Percentiles rank a stretch among this genome's conserved stretches.
Conservation (phyloP, 345 rosid species). For the Citrus trifoliata region DNA sequence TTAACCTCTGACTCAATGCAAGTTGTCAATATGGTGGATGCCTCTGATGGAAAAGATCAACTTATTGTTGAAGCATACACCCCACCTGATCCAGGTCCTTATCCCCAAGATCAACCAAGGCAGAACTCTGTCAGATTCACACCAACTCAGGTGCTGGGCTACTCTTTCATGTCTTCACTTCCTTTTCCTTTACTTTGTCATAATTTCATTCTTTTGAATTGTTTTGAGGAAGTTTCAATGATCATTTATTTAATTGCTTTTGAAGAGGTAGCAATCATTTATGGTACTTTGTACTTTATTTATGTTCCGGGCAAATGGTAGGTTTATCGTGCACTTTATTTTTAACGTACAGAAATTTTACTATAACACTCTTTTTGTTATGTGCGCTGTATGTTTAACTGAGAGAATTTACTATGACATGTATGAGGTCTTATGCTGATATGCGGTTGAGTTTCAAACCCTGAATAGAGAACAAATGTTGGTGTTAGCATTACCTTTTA, state of each 20-base stretch:
- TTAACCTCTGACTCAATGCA: conserved; percentile 33
- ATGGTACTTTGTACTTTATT: not conserved
- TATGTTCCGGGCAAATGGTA: not conserved
- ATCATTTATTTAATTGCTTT: not conserved
- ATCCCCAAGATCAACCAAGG: conserved; percentile 99
- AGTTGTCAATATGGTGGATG: conserved; percentile 53
- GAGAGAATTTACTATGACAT: not conserved
- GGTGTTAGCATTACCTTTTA: not conserved
- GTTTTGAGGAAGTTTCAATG: not conserved
- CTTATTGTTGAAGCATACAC: conserved; percentile 88
- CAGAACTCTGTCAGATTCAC: conserved; percentile 93
- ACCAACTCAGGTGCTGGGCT: conserved; percentile 69
- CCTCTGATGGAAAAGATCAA: conserved; percentile 50
- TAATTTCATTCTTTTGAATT: not conserved
- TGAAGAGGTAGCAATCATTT: not conserved
- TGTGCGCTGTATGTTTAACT: not conserved
- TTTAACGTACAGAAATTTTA: not conserved
- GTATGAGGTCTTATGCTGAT: not conserved
- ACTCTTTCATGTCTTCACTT: not conserved
- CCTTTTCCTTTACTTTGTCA: not conserved
- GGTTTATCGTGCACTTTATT: not conserved
- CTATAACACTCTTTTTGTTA: not conserved
- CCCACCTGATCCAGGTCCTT: conserved; percentile 96
- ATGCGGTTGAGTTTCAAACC: not conserved
- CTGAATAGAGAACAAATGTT: not conserved